These are phyloP conservation scores for Suillus fuscotomentosus DNA, from an alignment of 768 basidiomycete genomes.

Conservation along the genomic window DNA sequence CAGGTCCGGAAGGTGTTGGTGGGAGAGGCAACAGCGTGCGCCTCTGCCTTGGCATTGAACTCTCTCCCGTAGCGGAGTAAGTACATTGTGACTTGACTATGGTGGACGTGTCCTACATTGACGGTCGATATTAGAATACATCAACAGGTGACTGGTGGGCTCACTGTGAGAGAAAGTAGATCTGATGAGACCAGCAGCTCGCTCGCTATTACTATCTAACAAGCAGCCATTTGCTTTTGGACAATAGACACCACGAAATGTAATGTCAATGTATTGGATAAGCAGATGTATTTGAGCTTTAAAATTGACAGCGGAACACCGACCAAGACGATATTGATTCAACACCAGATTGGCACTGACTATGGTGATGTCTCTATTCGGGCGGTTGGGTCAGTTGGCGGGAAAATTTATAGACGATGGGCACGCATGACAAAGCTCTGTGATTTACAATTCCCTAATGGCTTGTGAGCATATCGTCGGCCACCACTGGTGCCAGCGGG, in stretches of 20 bases:
- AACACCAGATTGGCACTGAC: background rate
- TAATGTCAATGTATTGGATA: background rate
- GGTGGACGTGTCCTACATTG: background rate
- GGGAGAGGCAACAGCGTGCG: constrained; percentile 21
- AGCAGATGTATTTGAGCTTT: background rate
- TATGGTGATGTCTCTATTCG: background rate
- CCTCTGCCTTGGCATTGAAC: constrained; percentile 5
- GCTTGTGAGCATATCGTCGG: background rate
- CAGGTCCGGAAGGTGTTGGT: constrained; percentile 45
- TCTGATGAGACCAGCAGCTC: background rate
- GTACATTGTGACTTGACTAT: background rate
- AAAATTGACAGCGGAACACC: background rate
- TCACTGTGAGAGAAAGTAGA: background rate
- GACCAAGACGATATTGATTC: background rate
- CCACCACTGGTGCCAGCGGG: background rate
- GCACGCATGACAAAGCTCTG: background rate
- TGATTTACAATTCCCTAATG: background rate
- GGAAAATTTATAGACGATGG: background rate
- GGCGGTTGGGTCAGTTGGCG: background rate
- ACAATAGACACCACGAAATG: background rate
- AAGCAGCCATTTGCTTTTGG: background rate
- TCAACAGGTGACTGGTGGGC: background rate
- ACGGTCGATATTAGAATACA: background rate
- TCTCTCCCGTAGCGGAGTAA: background rate
- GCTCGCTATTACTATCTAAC: background rate